These are phyloP conservation scores for Cryptococcus sp. DNA, from an alignment of 1,284 basidiomycete species.

Conservation along the genomic window DNA sequence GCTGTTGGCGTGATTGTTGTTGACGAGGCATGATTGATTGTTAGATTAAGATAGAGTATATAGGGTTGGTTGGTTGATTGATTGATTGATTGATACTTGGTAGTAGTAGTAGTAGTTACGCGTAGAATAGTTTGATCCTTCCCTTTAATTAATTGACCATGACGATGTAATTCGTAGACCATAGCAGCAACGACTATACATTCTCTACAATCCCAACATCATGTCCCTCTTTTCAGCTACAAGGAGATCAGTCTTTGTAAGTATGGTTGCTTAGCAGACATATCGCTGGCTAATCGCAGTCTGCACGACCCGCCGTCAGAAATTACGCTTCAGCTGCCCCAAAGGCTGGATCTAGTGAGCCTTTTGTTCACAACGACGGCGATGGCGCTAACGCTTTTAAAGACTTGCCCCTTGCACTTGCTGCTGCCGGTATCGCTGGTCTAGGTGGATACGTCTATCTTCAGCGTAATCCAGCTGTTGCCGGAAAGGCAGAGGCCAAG, in stretches of 20 bases:
- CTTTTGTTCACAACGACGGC: not conserved
- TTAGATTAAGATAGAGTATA: too few relatives aligned
- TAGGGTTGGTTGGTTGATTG: too few relatives aligned
- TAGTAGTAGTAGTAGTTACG: too few relatives aligned
- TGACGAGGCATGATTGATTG: too few relatives aligned
- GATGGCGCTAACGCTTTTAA: not conserved
- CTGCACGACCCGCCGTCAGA: slow-evolving; percentile 3
- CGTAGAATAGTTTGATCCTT: too few relatives aligned
- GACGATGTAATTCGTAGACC: too few relatives aligned
- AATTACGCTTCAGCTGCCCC: slow-evolving; percentile 25
- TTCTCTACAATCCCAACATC: too few relatives aligned
- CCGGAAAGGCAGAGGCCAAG: slow-evolving; percentile 16
- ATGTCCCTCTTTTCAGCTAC: not conserved
- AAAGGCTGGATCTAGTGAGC: slow-evolving; percentile 23
- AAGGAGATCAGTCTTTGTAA: not conserved
- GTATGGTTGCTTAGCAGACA: not conserved
- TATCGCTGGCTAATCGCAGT: not conserved
- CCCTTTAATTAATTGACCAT: too few relatives aligned
- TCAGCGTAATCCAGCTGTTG: slow-evolving; percentile 18
- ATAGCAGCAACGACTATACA: too few relatives aligned
- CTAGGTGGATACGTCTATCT: slow-evolving; percentile 41
- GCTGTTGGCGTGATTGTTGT: too few relatives aligned
- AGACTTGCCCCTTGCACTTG: slow-evolving; percentile 36
- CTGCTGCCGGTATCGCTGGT: slow-evolving; percentile 32
- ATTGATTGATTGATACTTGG: too few relatives aligned